Conservation (phyloP, 768 basidiomycete genomes). For the Nevesoporus exiguus region DNA sequence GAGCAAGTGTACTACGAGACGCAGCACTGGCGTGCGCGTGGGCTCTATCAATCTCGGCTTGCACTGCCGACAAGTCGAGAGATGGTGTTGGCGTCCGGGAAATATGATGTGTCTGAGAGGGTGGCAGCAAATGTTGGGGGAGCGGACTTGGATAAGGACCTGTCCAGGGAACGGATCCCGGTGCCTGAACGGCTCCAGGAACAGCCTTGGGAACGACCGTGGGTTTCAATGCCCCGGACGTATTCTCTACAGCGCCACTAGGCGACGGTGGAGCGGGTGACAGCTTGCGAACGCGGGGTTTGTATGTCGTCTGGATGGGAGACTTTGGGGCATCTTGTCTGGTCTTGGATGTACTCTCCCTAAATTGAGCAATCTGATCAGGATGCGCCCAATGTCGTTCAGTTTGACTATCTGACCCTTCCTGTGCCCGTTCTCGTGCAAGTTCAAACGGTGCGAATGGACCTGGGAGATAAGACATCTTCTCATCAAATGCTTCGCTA, state of each 20-base stretch:
- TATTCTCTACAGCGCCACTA: constrained; percentile 41
- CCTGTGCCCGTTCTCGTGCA: constrained; percentile 46
- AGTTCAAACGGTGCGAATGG: constrained; percentile 69
- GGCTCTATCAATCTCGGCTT: constrained; percentile 74
- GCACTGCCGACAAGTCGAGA: constrained; percentile 65
- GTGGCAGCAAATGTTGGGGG: constrained; percentile 33
- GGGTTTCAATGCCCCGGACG: constrained; percentile 31
- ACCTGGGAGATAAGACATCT: constrained; percentile 60
- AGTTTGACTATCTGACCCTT: constrained; percentile 34
- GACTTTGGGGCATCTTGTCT: constrained; percentile 27
- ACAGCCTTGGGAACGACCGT: constrained; percentile 1
- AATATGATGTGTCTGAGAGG: constrained; percentile 54
- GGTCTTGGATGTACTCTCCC: constrained; percentile 32
- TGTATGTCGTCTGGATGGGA: constrained; percentile 65
- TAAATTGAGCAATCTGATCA: constrained; percentile 33
- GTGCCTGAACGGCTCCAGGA: too few relatives aligned
- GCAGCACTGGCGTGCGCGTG: constrained; percentile 71
- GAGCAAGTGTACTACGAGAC: constrained; percentile 69
- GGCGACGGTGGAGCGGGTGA: constrained; percentile 38
- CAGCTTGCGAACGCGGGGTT: constrained; percentile 61
- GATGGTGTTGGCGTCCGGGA: constrained; percentile 68
- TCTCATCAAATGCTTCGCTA: constrained; percentile 76
- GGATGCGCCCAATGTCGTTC: constrained; percentile 40
- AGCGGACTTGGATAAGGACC: constrained; percentile 13
- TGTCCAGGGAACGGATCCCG: too few relatives aligned